A percentile compares a stretch with the other conserved stretches of the same genome.
These are phyloP conservation scores for Kwoniella heveanensis DNA, from an alignment of 768 basidiomycete genomes.

Conservation along the genomic window DNA sequence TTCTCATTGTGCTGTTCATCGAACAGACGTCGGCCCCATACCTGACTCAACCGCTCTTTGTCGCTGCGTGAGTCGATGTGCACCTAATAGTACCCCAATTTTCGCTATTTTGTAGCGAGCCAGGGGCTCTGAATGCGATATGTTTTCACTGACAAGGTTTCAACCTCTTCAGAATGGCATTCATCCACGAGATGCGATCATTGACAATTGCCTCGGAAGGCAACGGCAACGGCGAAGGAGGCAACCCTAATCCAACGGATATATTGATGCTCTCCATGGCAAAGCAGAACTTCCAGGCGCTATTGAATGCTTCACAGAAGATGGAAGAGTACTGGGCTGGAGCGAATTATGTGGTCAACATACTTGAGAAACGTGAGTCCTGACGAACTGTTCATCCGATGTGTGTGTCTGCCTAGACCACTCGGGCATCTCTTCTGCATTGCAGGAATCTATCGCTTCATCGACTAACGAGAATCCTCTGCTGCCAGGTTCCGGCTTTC, in stretches of 20 bases:
- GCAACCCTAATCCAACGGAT: constrained; percentile 33
- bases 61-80: constrained; percentile 38
- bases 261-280: constrained; percentile 44
- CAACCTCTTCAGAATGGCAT: constrained; percentile 46
- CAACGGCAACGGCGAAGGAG: background rate
- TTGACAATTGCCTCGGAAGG: constrained; percentile 8
- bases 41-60: constrained; percentile 46
- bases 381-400: too few species aligned
- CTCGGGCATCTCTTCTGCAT: too few species aligned
- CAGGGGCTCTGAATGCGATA: too few species aligned
- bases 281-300: constrained; percentile 42
- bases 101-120: too few species aligned
- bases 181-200: constrained; percentile 45
- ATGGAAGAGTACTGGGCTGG: constrained; percentile 50
- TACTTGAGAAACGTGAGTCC: constrained; percentile 43
- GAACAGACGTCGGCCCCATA: constrained; percentile 41
- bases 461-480: too few species aligned
- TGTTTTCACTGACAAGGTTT: constrained; percentile 1
- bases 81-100: too few species aligned
- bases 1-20: too few species aligned
- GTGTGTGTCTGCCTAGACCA: too few species aligned
- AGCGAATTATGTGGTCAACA: constrained; percentile 33
- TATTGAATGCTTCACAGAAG: constrained; percentile 36
- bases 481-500: constrained; percentile 32
- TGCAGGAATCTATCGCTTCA: too few species aligned